These are phyloP conservation scores for Oryza officinalis DNA, from an alignment of 176 grass and related monocot species.

Conservation along the genomic window DNA sequence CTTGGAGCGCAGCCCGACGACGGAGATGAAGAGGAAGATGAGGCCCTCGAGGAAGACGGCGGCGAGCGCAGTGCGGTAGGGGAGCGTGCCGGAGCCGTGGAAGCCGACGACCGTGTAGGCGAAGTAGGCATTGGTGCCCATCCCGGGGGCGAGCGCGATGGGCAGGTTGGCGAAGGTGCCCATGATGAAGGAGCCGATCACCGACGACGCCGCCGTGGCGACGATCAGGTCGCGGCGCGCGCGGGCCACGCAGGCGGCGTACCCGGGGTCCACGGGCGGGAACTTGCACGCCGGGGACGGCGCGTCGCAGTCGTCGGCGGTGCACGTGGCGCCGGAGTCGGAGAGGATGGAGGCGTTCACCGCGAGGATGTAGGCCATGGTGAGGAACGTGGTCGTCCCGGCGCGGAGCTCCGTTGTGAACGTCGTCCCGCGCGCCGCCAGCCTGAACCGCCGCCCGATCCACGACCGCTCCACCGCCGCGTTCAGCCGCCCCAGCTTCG, in stretches of 20 bases:
- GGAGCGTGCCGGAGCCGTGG: conserved; percentile 74
- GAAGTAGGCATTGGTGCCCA: conserved; percentile 90
- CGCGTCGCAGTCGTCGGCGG: conserved; percentile 50
- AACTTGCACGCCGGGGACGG: conserved; percentile 57
- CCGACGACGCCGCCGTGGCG: conserved; percentile 68
- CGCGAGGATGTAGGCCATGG: conserved; percentile 89
- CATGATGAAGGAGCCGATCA: conserved; percentile 77
- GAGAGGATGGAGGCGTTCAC: conserved; percentile 82
- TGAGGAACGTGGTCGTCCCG: conserved; percentile 81
- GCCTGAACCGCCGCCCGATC: conserved; percentile 42
- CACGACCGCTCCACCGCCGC: conserved; percentile 48
- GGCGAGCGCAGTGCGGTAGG: conserved; percentile 64
- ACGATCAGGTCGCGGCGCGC: conserved; percentile 78
- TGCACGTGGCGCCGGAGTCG: conserved; percentile 76
- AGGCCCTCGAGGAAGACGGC: conserved; percentile 81
- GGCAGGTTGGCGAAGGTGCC: conserved; percentile 81
- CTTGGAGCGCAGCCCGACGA: conserved; percentile 56
- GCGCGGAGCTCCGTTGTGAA: conserved; percentile 86
- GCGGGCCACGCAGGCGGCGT: conserved; percentile 60
- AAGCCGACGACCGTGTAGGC: conserved; percentile 77
- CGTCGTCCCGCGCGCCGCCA: conserved; percentile 51
- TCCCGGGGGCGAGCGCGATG: conserved; percentile 66
- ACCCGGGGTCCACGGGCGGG: conserved; percentile 72
- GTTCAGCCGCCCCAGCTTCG: conserved; percentile 49
- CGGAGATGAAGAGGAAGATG: conserved; percentile 63